Conservation (phyloP, 2,329 filamentous ascomycete species). For the Aspergillus alliaceus region DNA sequence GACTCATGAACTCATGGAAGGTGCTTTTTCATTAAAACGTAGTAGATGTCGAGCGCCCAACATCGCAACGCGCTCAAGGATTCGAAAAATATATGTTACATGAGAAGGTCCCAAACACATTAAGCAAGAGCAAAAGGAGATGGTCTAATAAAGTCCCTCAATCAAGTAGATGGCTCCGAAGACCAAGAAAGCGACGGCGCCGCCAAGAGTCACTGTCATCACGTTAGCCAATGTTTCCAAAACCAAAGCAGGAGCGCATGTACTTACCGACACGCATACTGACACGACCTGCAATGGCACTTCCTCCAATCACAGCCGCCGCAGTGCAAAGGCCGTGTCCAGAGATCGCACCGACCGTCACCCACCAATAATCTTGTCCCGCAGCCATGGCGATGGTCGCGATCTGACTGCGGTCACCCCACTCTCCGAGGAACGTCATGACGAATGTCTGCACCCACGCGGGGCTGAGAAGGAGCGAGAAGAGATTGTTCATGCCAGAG, state of each 20-base stretch:
- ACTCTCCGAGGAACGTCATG: conserved; percentile 98
- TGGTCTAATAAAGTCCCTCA: conserved; percentile 64
- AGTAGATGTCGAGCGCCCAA: neutral
- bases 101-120: neutral
- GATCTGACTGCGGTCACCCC: conserved; percentile 97
- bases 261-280: conserved; percentile 92
- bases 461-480: conserved; percentile 84
- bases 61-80: neutral
- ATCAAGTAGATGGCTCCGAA: conserved; percentile 91
- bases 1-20: neutral
- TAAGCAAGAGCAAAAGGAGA: neutral
- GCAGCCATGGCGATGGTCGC: conserved; percentile 99
- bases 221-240: conserved; percentile 24
- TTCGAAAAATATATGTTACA: neutral
- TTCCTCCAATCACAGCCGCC: conserved; percentile 85
- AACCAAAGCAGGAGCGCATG: conserved; percentile 1
- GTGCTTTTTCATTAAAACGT: conserved; percentile 1
- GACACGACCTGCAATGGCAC: conserved; percentile 88
- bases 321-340: conserved; percentile 90
- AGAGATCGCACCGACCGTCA: conserved; percentile 80
- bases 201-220: conserved; percentile 78
- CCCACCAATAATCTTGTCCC: conserved; percentile 98
- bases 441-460: conserved; percentile 99
- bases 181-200: conserved; percentile 82
- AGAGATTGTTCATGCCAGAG: conserved; percentile 79